Conservation (phyloP, 176 grass and related monocot species). For the Ensete glaucum region DNA sequence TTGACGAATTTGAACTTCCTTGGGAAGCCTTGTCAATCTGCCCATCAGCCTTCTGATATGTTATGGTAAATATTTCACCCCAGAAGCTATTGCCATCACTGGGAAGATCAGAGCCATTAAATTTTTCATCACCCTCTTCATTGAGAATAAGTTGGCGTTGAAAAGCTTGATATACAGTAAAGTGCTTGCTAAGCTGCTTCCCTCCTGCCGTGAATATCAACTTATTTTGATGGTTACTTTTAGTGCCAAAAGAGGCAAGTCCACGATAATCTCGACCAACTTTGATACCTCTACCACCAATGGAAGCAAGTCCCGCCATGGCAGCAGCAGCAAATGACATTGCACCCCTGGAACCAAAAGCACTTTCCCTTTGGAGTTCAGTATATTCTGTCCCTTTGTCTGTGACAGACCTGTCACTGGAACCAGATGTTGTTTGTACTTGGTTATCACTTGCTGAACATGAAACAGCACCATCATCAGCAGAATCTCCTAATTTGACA, state of each 20-base stretch:
- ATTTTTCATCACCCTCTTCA: conserved; percentile 57
- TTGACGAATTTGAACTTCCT: conserved; percentile 30
- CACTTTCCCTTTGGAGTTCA: conserved; percentile 45
- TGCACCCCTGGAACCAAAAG: conserved; percentile 52
- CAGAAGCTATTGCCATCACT: conserved; percentile 70
- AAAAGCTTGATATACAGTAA: conserved; percentile 82
- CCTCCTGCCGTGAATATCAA: conserved; percentile 66
- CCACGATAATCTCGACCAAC: conserved; percentile 26
- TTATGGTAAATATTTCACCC: conserved; percentile 83
- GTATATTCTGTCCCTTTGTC: conserved; percentile 27
- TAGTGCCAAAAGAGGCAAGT: conserved; percentile 14
- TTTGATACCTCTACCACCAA: conserved; percentile 49
- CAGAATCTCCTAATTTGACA: conserved; percentile 43
- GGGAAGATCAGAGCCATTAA: conserved; percentile 44
- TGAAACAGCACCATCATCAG: conserved; percentile 41
- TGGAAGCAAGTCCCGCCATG: conserved; percentile 79
- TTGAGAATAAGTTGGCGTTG: conserved; percentile 54
- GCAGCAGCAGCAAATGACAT: conserved; percentile 88
- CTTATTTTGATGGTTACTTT: conserved; percentile 41
- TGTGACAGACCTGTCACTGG: conserved; percentile 34
- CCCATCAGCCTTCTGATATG: conserved; percentile 78
- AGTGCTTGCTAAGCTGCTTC: conserved; percentile 70
- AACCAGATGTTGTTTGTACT: conserved; percentile 38
- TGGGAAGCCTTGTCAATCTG: conserved; percentile 30
- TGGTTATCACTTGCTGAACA: conserved; percentile 45